phyloP scores from a whole-genome alignment of 371 early-diverging fungal genomes.

The Capillidium rhysosporum region DNA sequence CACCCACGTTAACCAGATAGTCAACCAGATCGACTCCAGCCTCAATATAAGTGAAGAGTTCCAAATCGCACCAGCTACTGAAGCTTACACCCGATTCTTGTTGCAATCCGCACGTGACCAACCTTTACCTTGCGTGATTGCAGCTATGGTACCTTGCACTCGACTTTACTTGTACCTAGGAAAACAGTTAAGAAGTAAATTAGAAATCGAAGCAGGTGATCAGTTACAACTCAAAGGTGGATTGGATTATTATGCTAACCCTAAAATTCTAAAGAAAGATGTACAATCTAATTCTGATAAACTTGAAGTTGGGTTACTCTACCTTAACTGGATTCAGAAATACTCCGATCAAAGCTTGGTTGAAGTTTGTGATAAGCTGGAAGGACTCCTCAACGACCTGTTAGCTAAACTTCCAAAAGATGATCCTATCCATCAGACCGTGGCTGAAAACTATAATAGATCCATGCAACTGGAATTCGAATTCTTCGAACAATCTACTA shows the following conservation, averaged over 20 bases:
- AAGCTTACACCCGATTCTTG: not conserved
- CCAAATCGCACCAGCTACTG: not conserved
- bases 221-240: too few species aligned
- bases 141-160: not conserved
- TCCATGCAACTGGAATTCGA: not conserved
- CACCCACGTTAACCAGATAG: too few species aligned
- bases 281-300: not conserved
- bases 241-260: not conserved
- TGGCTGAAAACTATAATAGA: not conserved
- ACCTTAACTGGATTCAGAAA: not conserved
- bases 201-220: not conserved
- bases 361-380: not conserved
- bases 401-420: not conserved
- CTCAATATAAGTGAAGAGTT: not conserved
- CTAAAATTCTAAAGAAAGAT: too few species aligned
- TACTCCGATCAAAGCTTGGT: not conserved
- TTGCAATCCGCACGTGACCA: not conserved
- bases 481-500: not conserved
- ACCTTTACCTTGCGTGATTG: not conserved
- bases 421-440: not conserved
- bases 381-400: not conserved
- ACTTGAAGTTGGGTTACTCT: not conserved
- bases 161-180: not conserved
- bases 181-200: not conserved
- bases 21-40: too few species aligned